Percentiles rank a stretch among this genome's conserved stretches.
Conservation (phyloP, 2,329 filamentous ascomycete genomes). For the Cadophora malorum region DNA sequence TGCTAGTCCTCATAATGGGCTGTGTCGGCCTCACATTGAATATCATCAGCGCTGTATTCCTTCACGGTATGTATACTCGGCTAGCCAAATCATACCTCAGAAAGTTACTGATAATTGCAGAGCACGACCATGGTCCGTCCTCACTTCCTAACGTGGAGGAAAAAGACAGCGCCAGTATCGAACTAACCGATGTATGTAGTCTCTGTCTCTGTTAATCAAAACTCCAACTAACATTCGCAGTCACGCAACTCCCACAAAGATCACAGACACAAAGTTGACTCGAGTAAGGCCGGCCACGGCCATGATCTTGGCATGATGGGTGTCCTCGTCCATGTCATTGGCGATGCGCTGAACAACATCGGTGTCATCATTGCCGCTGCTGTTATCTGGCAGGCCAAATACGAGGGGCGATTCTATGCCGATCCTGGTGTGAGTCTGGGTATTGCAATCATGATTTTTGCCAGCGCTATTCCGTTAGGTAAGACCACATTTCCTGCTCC, state of each 20-base stretch:
- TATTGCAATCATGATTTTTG: slow-evolving; percentile 75
- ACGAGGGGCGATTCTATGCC: slow-evolving; percentile 68
- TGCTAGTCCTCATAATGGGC: slow-evolving; percentile 72
- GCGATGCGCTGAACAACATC: slow-evolving; percentile 78
- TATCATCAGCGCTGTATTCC: slow-evolving; percentile 66
- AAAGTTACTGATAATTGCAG: slow-evolving; percentile 19
- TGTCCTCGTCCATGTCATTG: slow-evolving; percentile 72
- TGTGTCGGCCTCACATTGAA: slow-evolving; percentile 71
- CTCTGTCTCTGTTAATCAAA: neutral
- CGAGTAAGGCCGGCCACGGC: slow-evolving; percentile 46
- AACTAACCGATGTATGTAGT: slow-evolving; percentile 20
- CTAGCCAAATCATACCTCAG: neutral
- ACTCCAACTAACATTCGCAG: slow-evolving; percentile 6
- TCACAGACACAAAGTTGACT: slow-evolving; percentile 54
- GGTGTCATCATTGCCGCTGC: slow-evolving; percentile 74
- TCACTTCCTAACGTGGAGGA: neutral
- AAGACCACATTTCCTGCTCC: slow-evolving; percentile 2
- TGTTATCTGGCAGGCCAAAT: slow-evolving; percentile 70
- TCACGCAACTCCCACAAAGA: slow-evolving; percentile 49
- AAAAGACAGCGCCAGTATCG: slow-evolving; percentile 8
- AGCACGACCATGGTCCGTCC: slow-evolving; percentile 40
- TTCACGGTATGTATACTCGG: slow-evolving; percentile 60
- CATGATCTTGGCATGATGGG: slow-evolving; percentile 75
- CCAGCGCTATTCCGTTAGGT: slow-evolving; percentile 64
- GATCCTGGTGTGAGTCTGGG: slow-evolving; percentile 73